Conservation (phyloP, 1,139 yeast genomes). For the Suhomyces terraborum region DNA sequence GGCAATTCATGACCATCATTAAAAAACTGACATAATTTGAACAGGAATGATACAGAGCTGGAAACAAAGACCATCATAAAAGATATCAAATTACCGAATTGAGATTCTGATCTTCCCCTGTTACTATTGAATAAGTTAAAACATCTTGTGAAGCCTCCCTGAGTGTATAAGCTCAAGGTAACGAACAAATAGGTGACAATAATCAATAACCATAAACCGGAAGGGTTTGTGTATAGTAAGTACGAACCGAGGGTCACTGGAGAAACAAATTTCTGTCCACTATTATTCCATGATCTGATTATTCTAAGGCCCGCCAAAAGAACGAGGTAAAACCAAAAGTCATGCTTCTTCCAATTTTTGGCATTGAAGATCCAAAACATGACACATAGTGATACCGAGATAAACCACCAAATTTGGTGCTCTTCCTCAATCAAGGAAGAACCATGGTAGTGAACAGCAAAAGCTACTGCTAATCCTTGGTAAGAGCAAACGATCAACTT, state of each 20-base stretch:
- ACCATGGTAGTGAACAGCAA: slow-evolving; percentile 72
- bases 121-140: slow-evolving; percentile 12
- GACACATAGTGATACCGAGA: slow-evolving; percentile 36
- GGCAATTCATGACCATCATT: slow-evolving; percentile 59
- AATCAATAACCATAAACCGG: slow-evolving; percentile 53
- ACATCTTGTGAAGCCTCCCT: slow-evolving; percentile 29
- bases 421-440: slow-evolving; percentile 96
- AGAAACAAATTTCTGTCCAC: slow-evolving; percentile 77
- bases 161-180: slow-evolving; percentile 28
- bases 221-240: slow-evolving; percentile 33
- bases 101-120: slow-evolving; percentile 17
- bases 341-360: slow-evolving; percentile 1
- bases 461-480: slow-evolving; percentile 40
- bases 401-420: slow-evolving; percentile 95
- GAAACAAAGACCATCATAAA: slow-evolving; percentile 44
- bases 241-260: slow-evolving; percentile 50
- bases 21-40: slow-evolving; percentile 58
- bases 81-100: slow-evolving; percentile 31
- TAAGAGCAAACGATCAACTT: slow-evolving; percentile 25
- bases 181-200: slow-evolving; percentile 38
- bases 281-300: slow-evolving; percentile 83
- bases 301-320: slow-evolving; percentile 52
- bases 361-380: slow-evolving; percentile 18
- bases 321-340: slow-evolving; percentile 21
- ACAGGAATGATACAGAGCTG: slow-evolving; percentile 48